Base-by-base conservation (phyloP, 805 yeast species). In the Alloascoidea africana region DNA sequence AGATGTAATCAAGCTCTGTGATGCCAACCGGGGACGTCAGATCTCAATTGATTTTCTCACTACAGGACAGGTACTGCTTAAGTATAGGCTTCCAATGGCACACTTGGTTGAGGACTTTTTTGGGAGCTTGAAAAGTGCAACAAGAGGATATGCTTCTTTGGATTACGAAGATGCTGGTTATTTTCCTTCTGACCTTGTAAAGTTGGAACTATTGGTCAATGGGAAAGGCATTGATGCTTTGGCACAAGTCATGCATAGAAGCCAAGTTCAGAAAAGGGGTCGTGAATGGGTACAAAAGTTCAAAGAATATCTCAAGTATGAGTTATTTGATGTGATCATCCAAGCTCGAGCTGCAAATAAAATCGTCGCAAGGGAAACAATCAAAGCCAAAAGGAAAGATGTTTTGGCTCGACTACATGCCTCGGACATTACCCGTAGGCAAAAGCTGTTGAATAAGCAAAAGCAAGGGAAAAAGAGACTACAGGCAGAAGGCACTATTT, bases 121-220 rank as follows among this genome's bases (percentile, higher is more conserved):
- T 56, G 97, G 97, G 2, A 84, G 82, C 53, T 64, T 89, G 41
- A 89, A 89, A 54, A 87, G 96, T 1, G 68, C 75, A 1, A 84
- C 97, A 0, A 73, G 76, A 50, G 98, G 98, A 1, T 89, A 83
- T 57, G 97, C 95, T 0, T 83, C 96, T 0, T 63, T 89, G 38
- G 97, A 89, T 58, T 89, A 89, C 51, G 96, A 91, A 48, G 97
- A 89, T 51, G 76, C 80, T 3, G 98, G 97, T 0, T 89, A 86
- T 58, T 67, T 63, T 45, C 68, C 72, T 23, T 73, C 93, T 1
- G 86, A 83, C 50, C 73, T 89, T 16, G 86, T 83, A 23, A 91
- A 89, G 51, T 60, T 89, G 60, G 96, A 89, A 53, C 64, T 91
- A 34, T 63, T 89, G 40, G 94, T 89, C 3, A 91, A 89, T 54